Evolutionary conservation across 2,329 filamentous ascomycete species (phyloP).

Genomic region (Trichoderma asperellum): DNA sequence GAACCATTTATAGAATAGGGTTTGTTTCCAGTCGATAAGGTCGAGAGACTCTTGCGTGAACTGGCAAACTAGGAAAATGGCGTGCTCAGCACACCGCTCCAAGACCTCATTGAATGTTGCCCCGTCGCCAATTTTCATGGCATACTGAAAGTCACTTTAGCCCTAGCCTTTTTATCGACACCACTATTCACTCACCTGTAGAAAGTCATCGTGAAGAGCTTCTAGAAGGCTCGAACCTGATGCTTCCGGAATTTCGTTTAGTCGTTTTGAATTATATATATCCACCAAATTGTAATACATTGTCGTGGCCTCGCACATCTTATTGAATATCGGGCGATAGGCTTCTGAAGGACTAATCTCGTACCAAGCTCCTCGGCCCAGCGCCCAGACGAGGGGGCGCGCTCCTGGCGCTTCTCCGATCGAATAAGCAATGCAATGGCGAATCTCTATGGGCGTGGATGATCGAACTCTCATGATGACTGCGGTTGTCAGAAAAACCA

Average conservation of each 20-base stretch:
- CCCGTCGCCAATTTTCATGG: slow-evolving; percentile 57
- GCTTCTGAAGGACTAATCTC: slow-evolving; percentile 62
- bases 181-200: slow-evolving; percentile 27
- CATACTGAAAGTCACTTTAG: slow-evolving; percentile 47
- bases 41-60: slow-evolving; percentile 47
- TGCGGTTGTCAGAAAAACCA: slow-evolving; percentile 32
- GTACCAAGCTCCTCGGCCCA: slow-evolving; percentile 65
- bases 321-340: slow-evolving; percentile 60
- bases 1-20: slow-evolving; percentile 56
- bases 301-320: slow-evolving; percentile 65
- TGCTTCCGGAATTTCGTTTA: slow-evolving; percentile 38
- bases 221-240: slow-evolving; percentile 29
- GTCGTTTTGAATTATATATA: slow-evolving; percentile 50
- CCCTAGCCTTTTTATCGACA: neutral
- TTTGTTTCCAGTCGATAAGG: slow-evolving; percentile 49
- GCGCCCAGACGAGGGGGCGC: slow-evolving; percentile 66
- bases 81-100: slow-evolving; percentile 52
- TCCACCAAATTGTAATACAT: slow-evolving; percentile 67
- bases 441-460: slow-evolving; percentile 56
- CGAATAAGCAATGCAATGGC: slow-evolving; percentile 54
- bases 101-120: slow-evolving; percentile 55
- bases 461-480: slow-evolving; percentile 41
- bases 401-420: slow-evolving; percentile 58
- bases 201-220: slow-evolving; percentile 39
- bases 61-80: slow-evolving; percentile 57